These are phyloP conservation scores for Podospora pseudoanserina DNA, from an alignment of 495 filamentous ascomycete genomes.

Conservation along the genomic window DNA sequence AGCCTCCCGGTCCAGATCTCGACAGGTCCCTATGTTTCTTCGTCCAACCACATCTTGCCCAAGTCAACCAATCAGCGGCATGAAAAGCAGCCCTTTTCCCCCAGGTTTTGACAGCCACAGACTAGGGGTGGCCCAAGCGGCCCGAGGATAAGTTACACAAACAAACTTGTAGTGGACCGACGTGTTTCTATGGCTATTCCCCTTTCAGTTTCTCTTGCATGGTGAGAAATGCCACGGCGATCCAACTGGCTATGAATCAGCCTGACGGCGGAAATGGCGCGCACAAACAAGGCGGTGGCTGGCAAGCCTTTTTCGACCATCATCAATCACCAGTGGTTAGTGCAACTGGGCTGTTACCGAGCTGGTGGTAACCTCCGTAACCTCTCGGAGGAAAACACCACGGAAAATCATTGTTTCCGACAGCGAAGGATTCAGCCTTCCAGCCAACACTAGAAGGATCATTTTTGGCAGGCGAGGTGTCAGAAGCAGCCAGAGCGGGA, in stretches of 20 bases:
- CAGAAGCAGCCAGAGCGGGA: neutral
- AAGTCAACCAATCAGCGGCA: neutral
- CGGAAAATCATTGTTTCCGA: neutral
- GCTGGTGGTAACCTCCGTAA: neutral
- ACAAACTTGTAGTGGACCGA: neutral
- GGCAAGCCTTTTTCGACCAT: neutral
- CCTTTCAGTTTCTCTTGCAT: neutral
- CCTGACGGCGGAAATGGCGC: neutral
- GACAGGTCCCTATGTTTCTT: neutral
- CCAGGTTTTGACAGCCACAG: neutral
- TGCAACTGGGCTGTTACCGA: slow-evolving; percentile 2
- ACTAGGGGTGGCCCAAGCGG: neutral
- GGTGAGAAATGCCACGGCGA: neutral
- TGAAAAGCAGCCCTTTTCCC: too few species aligned
- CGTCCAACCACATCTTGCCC: neutral
- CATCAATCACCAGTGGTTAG: neutral
- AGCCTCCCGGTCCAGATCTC: too few species aligned
- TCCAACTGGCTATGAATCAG: neutral
- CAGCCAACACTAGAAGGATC: neutral
- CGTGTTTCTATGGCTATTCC: neutral
- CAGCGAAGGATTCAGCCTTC: neutral
- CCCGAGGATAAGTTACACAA: neutral
- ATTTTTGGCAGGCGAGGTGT: neutral
- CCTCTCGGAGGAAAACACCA: neutral
- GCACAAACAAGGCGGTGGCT: neutral